Percentiles rank a stretch among this genome's conserved stretches.
Conservation (phyloP, 2,329 filamentous ascomycete genomes). For the Aspergillus transmontanensis region DNA sequence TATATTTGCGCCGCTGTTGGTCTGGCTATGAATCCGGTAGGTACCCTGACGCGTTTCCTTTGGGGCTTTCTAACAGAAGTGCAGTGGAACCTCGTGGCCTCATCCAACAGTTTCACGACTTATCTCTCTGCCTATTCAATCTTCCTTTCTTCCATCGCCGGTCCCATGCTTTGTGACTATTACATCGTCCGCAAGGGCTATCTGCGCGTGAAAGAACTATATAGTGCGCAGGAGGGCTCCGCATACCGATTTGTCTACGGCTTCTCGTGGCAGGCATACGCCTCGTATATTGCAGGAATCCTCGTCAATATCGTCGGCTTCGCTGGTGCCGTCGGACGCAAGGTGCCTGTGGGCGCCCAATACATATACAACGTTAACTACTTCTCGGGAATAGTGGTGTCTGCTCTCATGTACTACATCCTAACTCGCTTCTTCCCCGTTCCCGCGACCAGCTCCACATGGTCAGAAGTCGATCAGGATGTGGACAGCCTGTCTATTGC, state of each 20-base stretch:
- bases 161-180: constrained; percentile 89
- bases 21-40: constrained; percentile 78
- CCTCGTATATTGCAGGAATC: constrained; percentile 79
- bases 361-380: constrained; percentile 93
- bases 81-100: constrained; percentile 68
- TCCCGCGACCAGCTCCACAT: constrained; percentile 71
- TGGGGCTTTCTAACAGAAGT: constrained; percentile 2
- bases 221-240: constrained; percentile 61
- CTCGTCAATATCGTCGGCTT: constrained; percentile 92
- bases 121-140: constrained; percentile 92
- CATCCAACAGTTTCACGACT: constrained; percentile 81
- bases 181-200: constrained; percentile 83
- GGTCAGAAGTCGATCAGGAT: constrained; percentile 69
- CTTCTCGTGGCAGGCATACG: constrained; percentile 81
- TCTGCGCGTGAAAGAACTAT: constrained; percentile 75
- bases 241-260: constrained; percentile 77
- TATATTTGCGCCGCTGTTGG: constrained; percentile 82
- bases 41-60: constrained; percentile 6
- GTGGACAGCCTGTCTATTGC: constrained; percentile 31
- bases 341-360: constrained; percentile 74
- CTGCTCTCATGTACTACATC: constrained; percentile 66
- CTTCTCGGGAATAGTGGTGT: constrained; percentile 79
- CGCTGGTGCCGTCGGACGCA: constrained; percentile 72
- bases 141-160: constrained; percentile 89
- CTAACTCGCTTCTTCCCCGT: constrained; percentile 72